These are phyloP conservation scores for Cutaneotrichosporon sp. DNA, from an alignment of 1,284 basidiomycete genomes.

Conservation along the genomic window DNA sequence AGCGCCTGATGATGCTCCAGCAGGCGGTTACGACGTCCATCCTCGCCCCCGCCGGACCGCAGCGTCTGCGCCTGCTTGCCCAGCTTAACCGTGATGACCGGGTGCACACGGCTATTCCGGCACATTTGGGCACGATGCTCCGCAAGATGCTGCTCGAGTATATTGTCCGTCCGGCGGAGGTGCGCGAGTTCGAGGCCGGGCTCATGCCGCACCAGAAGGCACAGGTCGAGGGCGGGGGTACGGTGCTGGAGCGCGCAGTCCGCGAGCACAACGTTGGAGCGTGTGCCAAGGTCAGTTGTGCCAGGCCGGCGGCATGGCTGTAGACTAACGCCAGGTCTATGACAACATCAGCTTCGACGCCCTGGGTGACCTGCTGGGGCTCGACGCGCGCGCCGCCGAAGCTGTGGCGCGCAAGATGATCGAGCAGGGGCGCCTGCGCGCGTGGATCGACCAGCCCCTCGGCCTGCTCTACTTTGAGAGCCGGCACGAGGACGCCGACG, in stretches of 20 bases:
- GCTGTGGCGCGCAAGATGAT: conserved; percentile 91
- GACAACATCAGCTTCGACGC: conserved; percentile 90
- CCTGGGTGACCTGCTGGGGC: conserved; percentile 73
- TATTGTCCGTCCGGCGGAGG: conserved; percentile 81
- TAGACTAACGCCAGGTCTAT: conserved; percentile 57
- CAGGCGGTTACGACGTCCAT: conserved; percentile 93
- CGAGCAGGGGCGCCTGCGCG: conserved; percentile 83
- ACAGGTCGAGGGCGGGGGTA: conserved; percentile 69
- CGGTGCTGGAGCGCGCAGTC: conserved; percentile 93
- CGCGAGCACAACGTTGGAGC: conserved; percentile 98
- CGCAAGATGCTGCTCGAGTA: conserved; percentile 97
- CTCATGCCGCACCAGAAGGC: conserved; percentile 91
- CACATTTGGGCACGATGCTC: conserved; percentile 67
- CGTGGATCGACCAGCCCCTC: conserved; percentile 89
- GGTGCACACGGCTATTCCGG: conserved; percentile 57
- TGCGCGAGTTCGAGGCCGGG: conserved; percentile 80
- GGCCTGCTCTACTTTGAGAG: conserved; percentile 86
- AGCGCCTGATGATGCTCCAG: conserved; percentile 77
- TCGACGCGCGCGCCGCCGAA: conserved; percentile 83
- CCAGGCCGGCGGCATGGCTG: neutral
- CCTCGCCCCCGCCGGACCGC: conserved; percentile 93
- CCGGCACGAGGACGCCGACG: conserved; percentile 56
- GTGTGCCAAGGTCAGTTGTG: conserved; percentile 68
- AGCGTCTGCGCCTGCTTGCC: conserved; percentile 84
- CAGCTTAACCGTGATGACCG: conserved; percentile 92